These are phyloP conservation scores for Carex littledalei DNA, from an alignment of 176 grass and related monocot species.

Conservation along the genomic window DNA sequence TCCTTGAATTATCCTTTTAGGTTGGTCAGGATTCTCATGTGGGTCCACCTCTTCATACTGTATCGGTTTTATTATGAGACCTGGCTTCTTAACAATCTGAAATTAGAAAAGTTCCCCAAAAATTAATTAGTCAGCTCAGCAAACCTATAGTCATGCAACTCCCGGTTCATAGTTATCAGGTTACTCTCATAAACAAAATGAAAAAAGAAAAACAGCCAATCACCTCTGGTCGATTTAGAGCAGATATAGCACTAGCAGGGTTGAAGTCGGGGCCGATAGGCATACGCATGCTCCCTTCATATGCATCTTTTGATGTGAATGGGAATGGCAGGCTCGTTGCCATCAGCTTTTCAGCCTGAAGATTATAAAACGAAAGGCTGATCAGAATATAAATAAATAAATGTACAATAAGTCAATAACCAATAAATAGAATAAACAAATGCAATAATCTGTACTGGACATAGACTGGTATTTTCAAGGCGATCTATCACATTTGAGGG, in stretches of 20 bases:
- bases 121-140: neutral
- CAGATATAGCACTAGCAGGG: constrained; percentile 50
- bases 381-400: constrained; percentile 20
- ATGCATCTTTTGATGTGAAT: constrained; percentile 69
- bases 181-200: constrained; percentile 7
- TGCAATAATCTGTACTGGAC: neutral
- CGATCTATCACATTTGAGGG: neutral
- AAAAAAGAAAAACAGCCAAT: constrained; percentile 22
- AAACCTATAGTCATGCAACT: neutral
- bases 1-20: constrained; percentile 60
- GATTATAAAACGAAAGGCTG: constrained; percentile 7
- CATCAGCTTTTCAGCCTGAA: constrained; percentile 72
- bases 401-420: neutral
- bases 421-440: neutral
- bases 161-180: neutral
- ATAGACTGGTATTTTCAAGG: neutral
- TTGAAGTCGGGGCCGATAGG: constrained; percentile 96
- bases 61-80: constrained; percentile 73
- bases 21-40: constrained; percentile 56
- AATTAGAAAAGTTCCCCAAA: neutral
- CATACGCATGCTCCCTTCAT: constrained; percentile 89
- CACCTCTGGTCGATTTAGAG: constrained; percentile 86
- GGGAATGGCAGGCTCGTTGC: constrained; percentile 61
- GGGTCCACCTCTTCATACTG: constrained; percentile 79
- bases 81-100: constrained; percentile 94